Base-by-base conservation (phyloP, 805 yeast species). In the Zygoascus biomembranicola region DNA sequence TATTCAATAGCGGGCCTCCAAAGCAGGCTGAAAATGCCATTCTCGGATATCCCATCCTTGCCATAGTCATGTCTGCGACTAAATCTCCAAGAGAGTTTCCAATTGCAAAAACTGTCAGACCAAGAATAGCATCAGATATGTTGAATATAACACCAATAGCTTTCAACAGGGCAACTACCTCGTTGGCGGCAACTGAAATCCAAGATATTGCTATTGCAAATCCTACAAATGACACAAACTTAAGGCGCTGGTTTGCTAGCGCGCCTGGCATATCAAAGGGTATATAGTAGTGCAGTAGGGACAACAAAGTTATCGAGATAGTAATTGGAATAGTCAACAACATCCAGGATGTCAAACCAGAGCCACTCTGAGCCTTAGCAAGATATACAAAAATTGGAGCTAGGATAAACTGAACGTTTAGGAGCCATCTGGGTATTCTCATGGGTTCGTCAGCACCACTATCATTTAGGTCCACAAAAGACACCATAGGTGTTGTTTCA, bases 1-100 rank as follows among this genome's bases (percentile, higher is more conserved):
- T 72, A 51, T 90, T 85, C 43, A 94, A 66, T 54, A 92, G 69
- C 0, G 98, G 98, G 0, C 97, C 89, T 0, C 97, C 98, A 66
- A 90, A 85, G 63, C 98, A 90, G 0, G 97, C 97, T 31, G 94
- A 87, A n/a, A 94, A 73, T 0, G 97, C 97, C 86, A 92, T 86
- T 47, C 85, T 76, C 0, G 96, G 87, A 70, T 80, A 82, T 0
- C 96, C 96, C 76, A 87, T 78, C 54, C 73, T 73, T 0, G 96
- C 90, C 26, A 92, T 79, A 0, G 95, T 85, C 37, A 85, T 66
- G 60, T 92, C 89, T 0, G 97, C 85, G 0, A 90, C 82, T 47
- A 90, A 71, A 64, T 92, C 99, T 5, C 98, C 97, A 6, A 87
- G 71, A 1, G 97, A 90, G 66, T 92, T 94, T 4, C 99, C 98